These are phyloP conservation scores for Hexamita inflata DNA, from an alignment of 208 protist genomes.

Conservation along the genomic window DNA sequence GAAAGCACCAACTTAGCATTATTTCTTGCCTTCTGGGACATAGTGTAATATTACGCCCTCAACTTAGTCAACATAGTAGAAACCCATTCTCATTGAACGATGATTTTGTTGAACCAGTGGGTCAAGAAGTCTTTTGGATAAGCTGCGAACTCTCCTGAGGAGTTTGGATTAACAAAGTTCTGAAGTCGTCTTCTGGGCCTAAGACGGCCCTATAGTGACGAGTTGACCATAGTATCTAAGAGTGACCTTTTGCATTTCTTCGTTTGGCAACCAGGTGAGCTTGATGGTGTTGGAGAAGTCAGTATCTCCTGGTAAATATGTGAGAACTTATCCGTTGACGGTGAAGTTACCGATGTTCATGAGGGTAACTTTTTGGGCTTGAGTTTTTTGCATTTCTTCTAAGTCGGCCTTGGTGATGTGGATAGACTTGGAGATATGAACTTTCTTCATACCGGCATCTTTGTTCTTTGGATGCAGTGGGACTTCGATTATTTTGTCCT, in stretches of 20 bases:
- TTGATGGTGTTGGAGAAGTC: constrained; percentile 90
- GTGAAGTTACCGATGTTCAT: constrained; percentile 93
- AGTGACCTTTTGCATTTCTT: constrained; percentile 49
- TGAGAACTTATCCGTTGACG: constrained; percentile 55
- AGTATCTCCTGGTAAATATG: constrained; percentile 63
- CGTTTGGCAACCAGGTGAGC: constrained; percentile 71
- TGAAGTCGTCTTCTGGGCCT: constrained; percentile 70
- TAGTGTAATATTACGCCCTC: constrained; percentile 11
- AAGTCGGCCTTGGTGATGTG: constrained; percentile 73
- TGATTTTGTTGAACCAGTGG: constrained; percentile 65
- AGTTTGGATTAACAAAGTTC: constrained; percentile 68
- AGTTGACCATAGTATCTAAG: constrained; percentile 77
- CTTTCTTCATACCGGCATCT: constrained; percentile 67
- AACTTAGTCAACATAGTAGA: constrained; percentile 76
- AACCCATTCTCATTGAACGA: constrained; percentile 85
- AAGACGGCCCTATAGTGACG: constrained; percentile 82
- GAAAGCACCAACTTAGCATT: constrained; percentile 10
- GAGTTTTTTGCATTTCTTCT: constrained; percentile 38
- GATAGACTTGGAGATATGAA: constrained; percentile 51
- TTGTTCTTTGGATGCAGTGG: constrained; percentile 55
- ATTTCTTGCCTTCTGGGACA: constrained; percentile 10
- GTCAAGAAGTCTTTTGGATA: constrained; percentile 25
- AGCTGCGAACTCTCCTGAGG: constrained; percentile 51
- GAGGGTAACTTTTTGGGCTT: constrained; percentile 86
- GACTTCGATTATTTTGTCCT: constrained; percentile 11